A percentile compares a stretch with the other conserved stretches of the same genome.
Conservation (phyloP, 192 early-diverging fungal species). For the Coemansia sp. region DNA sequence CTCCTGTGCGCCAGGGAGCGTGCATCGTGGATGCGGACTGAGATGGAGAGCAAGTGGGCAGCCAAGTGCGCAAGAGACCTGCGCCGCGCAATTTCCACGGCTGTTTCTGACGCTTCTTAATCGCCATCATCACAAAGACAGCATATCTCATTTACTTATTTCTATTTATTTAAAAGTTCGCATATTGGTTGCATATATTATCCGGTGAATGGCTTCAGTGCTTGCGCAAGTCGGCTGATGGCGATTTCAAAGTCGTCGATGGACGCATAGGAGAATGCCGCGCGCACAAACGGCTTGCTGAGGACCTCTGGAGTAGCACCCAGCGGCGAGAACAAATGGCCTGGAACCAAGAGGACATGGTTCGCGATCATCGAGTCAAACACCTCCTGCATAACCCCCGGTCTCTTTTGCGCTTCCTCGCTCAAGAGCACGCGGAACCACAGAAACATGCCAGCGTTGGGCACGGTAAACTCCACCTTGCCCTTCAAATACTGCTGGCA, state of each 20-base stretch:
- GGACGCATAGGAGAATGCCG: constrained; percentile 71
- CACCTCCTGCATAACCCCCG: constrained; percentile 62
- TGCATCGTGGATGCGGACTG: constrained; percentile 72
- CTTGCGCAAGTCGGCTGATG: constrained; percentile 61
- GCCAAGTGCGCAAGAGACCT: constrained; percentile 20
- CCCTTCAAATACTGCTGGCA: constrained; percentile 67
- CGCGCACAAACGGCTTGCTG: constrained; percentile 64
- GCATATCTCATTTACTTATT: no score
- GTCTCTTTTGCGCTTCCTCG: constrained; percentile 38
- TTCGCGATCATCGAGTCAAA: constrained; percentile 65
- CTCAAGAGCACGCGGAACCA: constrained; percentile 72
- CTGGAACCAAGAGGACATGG: constrained; percentile 76
- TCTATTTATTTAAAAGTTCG: neutral
- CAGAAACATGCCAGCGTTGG: constrained; percentile 88
- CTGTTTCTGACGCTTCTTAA: neutral
- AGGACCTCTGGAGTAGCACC: constrained; percentile 49
- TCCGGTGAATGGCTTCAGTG: constrained; percentile 48
- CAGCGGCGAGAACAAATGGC: constrained; percentile 60
- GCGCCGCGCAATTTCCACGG: constrained; percentile 26
- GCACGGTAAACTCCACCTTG: constrained; percentile 62
- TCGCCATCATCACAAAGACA: neutral
- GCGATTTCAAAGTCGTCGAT: constrained; percentile 66
- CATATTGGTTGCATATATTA: neutral
- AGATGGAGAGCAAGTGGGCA: constrained; percentile 39
- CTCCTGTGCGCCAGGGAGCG: constrained; percentile 70